Conservation (phyloP, 108 stramenopile genomes). For the Nannochloropsis oceanica region DNA sequence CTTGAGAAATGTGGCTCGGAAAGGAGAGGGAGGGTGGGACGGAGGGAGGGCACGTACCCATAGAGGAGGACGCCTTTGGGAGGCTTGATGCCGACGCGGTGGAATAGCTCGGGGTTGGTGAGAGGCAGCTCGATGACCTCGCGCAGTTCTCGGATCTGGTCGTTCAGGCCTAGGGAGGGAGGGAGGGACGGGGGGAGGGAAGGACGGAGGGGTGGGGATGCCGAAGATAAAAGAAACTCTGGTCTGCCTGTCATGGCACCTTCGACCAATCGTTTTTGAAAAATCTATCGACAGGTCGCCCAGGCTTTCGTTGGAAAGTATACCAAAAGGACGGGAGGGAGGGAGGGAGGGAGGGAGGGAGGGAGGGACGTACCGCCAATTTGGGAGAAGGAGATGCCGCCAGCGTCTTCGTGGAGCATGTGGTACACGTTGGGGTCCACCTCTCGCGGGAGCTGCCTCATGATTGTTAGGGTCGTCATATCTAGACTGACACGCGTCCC, state of each 20-base stretch:
- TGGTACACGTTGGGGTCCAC: conserved; percentile 97
- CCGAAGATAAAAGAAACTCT: too few species aligned
- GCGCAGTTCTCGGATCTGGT: conserved; percentile 85
- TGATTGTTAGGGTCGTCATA: conserved; percentile 99
- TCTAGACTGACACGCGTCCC: conserved; percentile 92
- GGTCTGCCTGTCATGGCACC: background rate
- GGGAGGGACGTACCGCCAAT: conserved; percentile 66
- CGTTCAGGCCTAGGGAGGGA: conserved; percentile 51
- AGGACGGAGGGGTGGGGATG: too few species aligned
- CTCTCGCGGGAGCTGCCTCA: conserved; percentile 88
- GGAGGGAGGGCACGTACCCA: conserved; percentile 42
- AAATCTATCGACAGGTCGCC: background rate
- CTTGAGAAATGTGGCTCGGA: background rate
- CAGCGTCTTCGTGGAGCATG: conserved; percentile 89
- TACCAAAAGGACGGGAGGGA: background rate
- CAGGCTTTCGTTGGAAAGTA: background rate
- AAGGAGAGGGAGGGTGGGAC: background rate
- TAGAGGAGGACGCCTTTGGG: conserved; percentile 31
- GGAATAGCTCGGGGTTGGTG: conserved; percentile 94
- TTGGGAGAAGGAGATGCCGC: conserved; percentile 68
- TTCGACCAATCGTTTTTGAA: background rate
- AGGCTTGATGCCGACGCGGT: conserved; percentile 91
- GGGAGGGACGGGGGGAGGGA: too few species aligned
- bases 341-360: background rate
- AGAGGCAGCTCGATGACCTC: conserved; percentile 93